Conservation (phyloP, 192 early-diverging fungal genomes). For the Gryganskiella cystojenkinii region DNA sequence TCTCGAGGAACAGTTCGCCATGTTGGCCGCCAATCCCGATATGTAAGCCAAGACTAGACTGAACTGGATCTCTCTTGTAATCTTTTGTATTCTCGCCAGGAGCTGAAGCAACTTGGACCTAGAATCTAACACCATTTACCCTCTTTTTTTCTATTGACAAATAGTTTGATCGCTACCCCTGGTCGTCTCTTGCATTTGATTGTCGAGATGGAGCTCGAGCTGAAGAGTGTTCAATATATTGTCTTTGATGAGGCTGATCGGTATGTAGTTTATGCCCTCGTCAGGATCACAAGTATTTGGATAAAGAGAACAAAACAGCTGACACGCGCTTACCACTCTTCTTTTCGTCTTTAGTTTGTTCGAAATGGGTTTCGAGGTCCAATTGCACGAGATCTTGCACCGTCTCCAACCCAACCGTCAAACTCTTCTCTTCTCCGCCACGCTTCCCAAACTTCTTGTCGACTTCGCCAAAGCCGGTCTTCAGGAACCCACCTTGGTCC, state of each 20-base stretch:
- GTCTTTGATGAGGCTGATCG: slow-evolving; percentile 99
- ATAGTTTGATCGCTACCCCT: slow-evolving; percentile 83
- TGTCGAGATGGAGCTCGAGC: slow-evolving; percentile 92
- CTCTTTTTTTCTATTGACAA: too few relatives aligned
- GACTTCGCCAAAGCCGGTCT: slow-evolving; percentile 99
- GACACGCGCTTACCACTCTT: background rate
- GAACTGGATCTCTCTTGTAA: too few relatives aligned
- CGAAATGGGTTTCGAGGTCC: slow-evolving; percentile 96
- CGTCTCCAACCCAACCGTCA: slow-evolving; percentile 88
- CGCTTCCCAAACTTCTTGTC: slow-evolving; percentile 90
- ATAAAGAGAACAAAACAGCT: background rate
- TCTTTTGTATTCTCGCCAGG: too few relatives aligned
- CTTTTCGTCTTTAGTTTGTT: slow-evolving; percentile 70
- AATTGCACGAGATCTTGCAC: slow-evolving; percentile 92
- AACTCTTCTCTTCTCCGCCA: slow-evolving; percentile 96
- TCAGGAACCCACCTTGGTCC: slow-evolving; percentile 91
- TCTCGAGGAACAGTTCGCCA: slow-evolving; percentile 96
- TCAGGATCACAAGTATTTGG: background rate
- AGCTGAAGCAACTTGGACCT: too few relatives aligned
- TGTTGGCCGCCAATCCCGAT: slow-evolving; percentile 95
- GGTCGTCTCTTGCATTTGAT: slow-evolving; percentile 86
- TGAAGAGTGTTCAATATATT: slow-evolving; percentile 92
- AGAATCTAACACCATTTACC: too few relatives aligned
- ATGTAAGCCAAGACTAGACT: slow-evolving; percentile 61
- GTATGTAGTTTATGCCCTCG: too few relatives aligned